Evolutionary conservation across 208 protist species (phyloP).

Genomic region (Leishmania arabica): DNA sequence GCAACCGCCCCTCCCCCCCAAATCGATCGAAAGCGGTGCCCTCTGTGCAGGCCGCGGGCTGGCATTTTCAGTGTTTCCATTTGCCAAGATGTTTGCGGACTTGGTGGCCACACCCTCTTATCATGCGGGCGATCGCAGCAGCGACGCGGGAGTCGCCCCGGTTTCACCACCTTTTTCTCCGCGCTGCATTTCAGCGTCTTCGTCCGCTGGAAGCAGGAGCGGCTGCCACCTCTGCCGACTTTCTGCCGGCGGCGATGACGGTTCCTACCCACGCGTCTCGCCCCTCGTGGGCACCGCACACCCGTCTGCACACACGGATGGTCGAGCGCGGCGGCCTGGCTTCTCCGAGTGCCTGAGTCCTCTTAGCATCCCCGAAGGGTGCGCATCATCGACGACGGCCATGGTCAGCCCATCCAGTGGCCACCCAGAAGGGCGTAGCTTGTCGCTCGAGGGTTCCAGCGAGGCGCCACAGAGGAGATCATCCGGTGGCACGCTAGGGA

Average conservation of each 20-base stretch:
- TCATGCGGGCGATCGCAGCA: not conserved
- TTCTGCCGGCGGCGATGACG: not conserved
- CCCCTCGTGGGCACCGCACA: not conserved
- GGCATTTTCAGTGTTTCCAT: not conserved
- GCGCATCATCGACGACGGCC: not conserved
- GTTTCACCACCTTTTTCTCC: not conserved
- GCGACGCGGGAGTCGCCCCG: not conserved
- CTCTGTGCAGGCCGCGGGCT: not conserved
- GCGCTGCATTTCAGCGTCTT: not conserved
- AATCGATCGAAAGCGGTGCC: not conserved
- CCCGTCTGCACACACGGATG: constrained; percentile 18
- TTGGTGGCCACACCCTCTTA: constrained; percentile 15
- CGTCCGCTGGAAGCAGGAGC: not conserved
- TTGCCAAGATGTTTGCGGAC: constrained; percentile 17
- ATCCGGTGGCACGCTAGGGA: not conserved
- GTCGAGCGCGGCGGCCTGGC: not conserved
- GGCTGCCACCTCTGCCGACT: not conserved
- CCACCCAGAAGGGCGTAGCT: not conserved
- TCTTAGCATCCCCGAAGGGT: constrained; percentile 7
- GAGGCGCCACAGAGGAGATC: not conserved
- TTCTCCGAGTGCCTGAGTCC: constrained; percentile 26
- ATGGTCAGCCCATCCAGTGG: not conserved
- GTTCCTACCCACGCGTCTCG: not conserved
- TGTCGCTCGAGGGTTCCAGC: not conserved
- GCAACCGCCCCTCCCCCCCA: not conserved